Percentiles rank a stretch among this genome's conserved stretches.
Conservation (phyloP, 805 yeast genomes). For the Candida ovalis region DNA sequence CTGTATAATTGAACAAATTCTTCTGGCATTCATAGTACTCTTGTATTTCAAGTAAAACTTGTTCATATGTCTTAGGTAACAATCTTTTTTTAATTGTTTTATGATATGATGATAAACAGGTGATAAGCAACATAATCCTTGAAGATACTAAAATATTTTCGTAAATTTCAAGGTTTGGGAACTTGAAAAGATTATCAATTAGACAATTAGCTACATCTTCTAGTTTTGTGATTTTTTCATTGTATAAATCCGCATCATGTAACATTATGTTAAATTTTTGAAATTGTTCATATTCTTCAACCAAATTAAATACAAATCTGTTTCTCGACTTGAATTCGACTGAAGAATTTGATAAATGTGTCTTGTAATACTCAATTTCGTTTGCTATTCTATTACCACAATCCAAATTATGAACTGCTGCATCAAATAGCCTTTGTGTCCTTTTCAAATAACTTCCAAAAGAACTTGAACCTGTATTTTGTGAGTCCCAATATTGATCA, state of each 20-base stretch:
- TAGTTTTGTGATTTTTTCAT: conserved; percentile 1
- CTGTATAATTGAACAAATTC: conserved; percentile 5
- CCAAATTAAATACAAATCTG: conserved; percentile 7
- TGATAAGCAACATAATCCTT: background rate
- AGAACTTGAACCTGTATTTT: conserved; percentile 8
- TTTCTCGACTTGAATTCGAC: conserved; percentile 1
- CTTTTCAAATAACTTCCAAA: conserved; percentile 10
- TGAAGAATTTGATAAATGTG: conserved; percentile 3
- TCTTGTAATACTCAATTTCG: conserved; percentile 11
- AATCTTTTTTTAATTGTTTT: conserved; percentile 1
- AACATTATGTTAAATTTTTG: conserved; percentile 2
- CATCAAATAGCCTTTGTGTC: conserved; percentile 14
- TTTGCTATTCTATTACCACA: conserved; percentile 11
- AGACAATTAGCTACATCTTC: conserved; percentile 6
- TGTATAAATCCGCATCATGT: conserved; percentile 7
- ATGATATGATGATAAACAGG: background rate
- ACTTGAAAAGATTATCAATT: conserved; percentile 8
- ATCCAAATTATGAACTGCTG: conserved; percentile 14
- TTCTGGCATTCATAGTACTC: conserved; percentile 1
- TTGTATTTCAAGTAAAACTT: conserved; percentile 5
- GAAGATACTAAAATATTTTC: conserved; percentile 7
- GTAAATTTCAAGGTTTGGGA: conserved; percentile 11
- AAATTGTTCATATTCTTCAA: background rate
- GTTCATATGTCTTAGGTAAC: conserved; percentile 8
- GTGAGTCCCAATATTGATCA: background rate